Evolutionary conservation across 176 grass and related monocot genomes (phyloP).

Genomic region (Juncus effusus): DNA sequence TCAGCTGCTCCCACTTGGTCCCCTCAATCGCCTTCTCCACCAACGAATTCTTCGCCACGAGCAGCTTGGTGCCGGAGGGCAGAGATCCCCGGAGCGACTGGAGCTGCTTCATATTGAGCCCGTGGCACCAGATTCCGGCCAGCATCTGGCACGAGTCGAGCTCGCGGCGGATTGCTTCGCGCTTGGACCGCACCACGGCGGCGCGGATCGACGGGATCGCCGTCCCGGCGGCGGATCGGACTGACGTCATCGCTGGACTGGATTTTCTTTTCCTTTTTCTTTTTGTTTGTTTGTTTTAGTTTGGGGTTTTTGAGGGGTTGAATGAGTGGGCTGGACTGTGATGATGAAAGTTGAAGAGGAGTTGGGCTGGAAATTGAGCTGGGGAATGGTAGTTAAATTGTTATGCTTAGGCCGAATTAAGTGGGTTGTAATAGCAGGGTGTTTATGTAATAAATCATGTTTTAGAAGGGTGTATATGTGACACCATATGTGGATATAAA

Average conservation of each 20-base stretch:
- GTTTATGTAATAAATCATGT: too few species aligned
- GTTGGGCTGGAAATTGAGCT: too few species aligned
- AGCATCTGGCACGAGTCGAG: slow-evolving; percentile 69
- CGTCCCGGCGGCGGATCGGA: slow-evolving; percentile 39
- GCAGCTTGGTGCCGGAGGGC: slow-evolving; percentile 41
- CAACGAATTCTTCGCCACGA: slow-evolving; percentile 90
- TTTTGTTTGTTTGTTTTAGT: not conserved
- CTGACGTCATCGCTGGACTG: slow-evolving; percentile 36
- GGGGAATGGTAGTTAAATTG: too few species aligned
- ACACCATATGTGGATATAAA: too few species aligned
- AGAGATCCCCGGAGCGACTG: slow-evolving; percentile 69
- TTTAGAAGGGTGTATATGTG: too few species aligned
- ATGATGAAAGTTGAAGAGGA: too few species aligned
- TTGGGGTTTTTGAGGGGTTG: slow-evolving; percentile 10
- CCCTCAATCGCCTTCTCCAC: slow-evolving; percentile 68
- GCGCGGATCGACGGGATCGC: slow-evolving; percentile 50
- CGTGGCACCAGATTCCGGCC: slow-evolving; percentile 90
- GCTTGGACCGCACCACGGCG: slow-evolving; percentile 41
- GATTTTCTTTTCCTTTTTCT: not conserved
- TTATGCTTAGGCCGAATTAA: too few species aligned
- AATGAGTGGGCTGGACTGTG: not conserved
- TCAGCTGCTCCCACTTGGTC: slow-evolving; percentile 66
- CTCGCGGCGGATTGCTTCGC: slow-evolving; percentile 55
- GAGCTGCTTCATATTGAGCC: slow-evolving; percentile 72
- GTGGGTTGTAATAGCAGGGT: too few species aligned